phyloP scores from a whole-genome alignment of 2,329 filamentous ascomycete species.

The Achaetomium macrosporum region DNA sequence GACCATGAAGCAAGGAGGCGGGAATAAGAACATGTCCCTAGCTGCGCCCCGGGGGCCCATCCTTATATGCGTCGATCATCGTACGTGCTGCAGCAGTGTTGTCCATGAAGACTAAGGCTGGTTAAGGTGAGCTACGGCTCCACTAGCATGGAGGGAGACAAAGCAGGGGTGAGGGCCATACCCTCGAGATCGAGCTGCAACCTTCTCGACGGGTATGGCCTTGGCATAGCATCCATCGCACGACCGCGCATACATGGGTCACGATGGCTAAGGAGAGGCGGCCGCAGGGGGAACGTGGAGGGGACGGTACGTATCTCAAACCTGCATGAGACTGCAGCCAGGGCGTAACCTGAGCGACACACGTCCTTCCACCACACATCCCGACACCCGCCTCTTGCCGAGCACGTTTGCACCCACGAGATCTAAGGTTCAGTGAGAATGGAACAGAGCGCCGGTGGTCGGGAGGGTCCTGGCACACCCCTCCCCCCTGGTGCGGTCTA shows the following conservation, averaged over 20 bases:
- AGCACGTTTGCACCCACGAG: not conserved
- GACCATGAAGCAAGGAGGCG: not conserved
- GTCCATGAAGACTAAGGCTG: slow-evolving; percentile 1
- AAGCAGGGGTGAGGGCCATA: slow-evolving; percentile 4
- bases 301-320: slow-evolving; percentile 5
- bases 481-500: slow-evolving; percentile 5
- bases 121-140: slow-evolving; percentile 14
- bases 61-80: slow-evolving; percentile 16
- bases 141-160: slow-evolving; percentile 6
- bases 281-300: not conserved
- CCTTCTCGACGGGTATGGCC: slow-evolving; percentile 4
- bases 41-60: not conserved
- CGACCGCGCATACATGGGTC: slow-evolving; percentile 2
- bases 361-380: slow-evolving; percentile 17
- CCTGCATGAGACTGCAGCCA: slow-evolving; percentile 3
- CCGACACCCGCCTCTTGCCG: slow-evolving; percentile 12
- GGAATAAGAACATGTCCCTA: not conserved
- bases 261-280: not conserved
- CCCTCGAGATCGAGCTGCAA: slow-evolving; percentile 1
- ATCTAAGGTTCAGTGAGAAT: not conserved
- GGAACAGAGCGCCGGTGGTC: slow-evolving; percentile 13
- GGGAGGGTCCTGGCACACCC: not conserved
- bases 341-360: slow-evolving; percentile 7
- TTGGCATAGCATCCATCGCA: slow-evolving; percentile 6
- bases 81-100: not conserved